Conservation (phyloP, 176 grass and related monocot species). For the Thalia dealbata region DNA sequence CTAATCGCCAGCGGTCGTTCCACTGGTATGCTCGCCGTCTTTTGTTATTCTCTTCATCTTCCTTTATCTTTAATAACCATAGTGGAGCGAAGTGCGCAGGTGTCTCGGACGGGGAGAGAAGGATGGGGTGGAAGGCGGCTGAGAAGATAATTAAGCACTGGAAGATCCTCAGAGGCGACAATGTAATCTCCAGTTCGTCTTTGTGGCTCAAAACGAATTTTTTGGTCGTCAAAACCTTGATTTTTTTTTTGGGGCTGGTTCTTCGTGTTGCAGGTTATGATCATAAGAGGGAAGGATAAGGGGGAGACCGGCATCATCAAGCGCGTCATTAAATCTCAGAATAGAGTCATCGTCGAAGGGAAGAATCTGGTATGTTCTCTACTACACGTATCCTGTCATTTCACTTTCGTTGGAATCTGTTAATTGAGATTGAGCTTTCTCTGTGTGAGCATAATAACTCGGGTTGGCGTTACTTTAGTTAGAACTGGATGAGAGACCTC, state of each 20-base stretch:
- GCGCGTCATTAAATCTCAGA: conserved; percentile 84
- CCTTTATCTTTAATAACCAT: not conserved
- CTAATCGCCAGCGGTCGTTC: no score
- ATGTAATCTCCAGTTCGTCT: conserved; percentile 22
- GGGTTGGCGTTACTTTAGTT: not conserved
- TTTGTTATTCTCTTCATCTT: no score
- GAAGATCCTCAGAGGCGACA: conserved; percentile 90
- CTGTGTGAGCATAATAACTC: not conserved
- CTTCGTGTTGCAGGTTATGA: conserved; percentile 70
- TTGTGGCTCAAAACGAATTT: not conserved
- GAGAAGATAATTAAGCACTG: conserved; percentile 71
- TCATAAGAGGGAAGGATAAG: conserved; percentile 87
- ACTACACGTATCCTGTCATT: not conserved
- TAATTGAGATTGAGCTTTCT: not conserved
- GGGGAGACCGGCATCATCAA: conserved; percentile 77
- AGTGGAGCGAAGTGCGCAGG: not conserved
- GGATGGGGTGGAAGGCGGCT: conserved; percentile 83
- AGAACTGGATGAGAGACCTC: not conserved
- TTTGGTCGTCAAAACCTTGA: not conserved
- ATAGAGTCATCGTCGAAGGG: conserved; percentile 84
- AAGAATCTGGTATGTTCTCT: conserved; percentile 69
- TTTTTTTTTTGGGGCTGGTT: not conserved
- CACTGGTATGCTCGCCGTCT: no score
- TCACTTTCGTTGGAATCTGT: not conserved
- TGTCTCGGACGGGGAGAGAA: not conserved